Evolutionary conservation across 2,329 filamentous ascomycete genomes (phyloP).

Genomic region (Colletotrichum navitas): DNA sequence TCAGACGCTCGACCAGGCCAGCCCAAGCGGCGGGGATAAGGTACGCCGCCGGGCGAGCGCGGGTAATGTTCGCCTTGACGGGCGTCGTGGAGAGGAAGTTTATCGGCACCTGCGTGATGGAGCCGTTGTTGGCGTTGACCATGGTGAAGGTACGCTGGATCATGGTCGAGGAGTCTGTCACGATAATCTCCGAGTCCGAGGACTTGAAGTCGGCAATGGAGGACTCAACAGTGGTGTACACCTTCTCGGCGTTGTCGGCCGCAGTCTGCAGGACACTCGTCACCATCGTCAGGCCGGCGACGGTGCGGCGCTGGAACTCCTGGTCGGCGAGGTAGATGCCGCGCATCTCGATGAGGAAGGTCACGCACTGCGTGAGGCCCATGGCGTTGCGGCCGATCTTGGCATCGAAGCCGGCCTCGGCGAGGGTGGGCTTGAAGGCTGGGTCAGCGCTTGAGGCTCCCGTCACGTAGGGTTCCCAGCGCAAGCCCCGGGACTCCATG

Average conservation of each 20-base stretch:
- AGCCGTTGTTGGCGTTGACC: conserved; percentile 47
- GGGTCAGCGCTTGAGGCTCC: conserved; percentile 44
- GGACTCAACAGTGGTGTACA: conserved; percentile 46
- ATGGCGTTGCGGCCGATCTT: conserved; percentile 50
- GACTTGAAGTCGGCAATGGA: conserved; percentile 48
- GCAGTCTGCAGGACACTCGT: conserved; percentile 49
- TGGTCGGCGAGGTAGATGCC: conserved; percentile 50
- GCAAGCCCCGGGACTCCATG: conserved; percentile 48
- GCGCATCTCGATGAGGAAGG: conserved; percentile 49
- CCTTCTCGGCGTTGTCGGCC: conserved; percentile 48
- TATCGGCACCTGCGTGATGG: conserved; percentile 47
- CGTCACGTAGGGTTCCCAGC: conserved; percentile 50
- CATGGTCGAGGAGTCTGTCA: conserved; percentile 47
- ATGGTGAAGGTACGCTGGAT: conserved; percentile 45
- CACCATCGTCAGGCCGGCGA: conserved; percentile 48
- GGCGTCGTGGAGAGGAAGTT: conserved; percentile 49
- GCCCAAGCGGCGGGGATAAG: conserved; percentile 49
- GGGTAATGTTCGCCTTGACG: conserved; percentile 47
- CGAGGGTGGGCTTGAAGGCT: conserved; percentile 45
- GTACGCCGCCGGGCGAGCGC: conserved; percentile 48
- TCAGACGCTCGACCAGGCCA: conserved; percentile 47
- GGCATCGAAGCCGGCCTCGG: conserved; percentile 44
- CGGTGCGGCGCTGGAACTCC: conserved; percentile 50
- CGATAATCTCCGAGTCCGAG: conserved; percentile 46
- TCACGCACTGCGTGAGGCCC: conserved; percentile 48